Conservation (phyloP, 2,329 filamentous ascomycete genomes). For the Periconia sp. region DNA sequence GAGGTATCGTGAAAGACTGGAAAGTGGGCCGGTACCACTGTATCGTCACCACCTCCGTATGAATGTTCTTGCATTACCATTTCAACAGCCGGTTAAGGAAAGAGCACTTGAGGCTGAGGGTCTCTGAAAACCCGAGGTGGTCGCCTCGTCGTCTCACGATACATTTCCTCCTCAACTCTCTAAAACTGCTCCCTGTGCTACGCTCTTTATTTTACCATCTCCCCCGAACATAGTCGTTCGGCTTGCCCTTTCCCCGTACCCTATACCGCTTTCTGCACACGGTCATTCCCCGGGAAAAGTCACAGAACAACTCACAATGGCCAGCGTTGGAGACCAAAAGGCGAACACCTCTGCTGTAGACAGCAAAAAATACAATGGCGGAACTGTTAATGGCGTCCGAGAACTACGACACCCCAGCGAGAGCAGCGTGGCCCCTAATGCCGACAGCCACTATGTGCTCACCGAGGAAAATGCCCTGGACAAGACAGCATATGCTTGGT, state of each 20-base stretch:
- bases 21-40: no score
- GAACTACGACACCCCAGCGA: neutral
- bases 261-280: no score
- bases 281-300: no score
- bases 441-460: conserved; percentile 3
- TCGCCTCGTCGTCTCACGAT: no score
- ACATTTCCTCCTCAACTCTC: neutral
- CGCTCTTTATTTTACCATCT: neutral
- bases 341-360: neutral
- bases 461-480: conserved; percentile 1
- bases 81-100: no score
- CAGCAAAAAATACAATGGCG: neutral
- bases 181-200: neutral
- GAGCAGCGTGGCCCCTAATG: neutral
- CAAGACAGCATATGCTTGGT: conserved; percentile 49
- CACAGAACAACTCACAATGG: neutral
- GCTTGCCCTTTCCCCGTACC: no score
- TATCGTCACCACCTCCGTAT: no score
- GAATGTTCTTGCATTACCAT: no score
- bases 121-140: no score
- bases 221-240: no score
- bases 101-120: no score
- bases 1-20: no score
- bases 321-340: neutral
- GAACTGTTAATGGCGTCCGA: neutral